Evolutionary conservation across 73 alveolate species (phyloP).

Genomic region (Symbiodinium pilosum): DNA sequence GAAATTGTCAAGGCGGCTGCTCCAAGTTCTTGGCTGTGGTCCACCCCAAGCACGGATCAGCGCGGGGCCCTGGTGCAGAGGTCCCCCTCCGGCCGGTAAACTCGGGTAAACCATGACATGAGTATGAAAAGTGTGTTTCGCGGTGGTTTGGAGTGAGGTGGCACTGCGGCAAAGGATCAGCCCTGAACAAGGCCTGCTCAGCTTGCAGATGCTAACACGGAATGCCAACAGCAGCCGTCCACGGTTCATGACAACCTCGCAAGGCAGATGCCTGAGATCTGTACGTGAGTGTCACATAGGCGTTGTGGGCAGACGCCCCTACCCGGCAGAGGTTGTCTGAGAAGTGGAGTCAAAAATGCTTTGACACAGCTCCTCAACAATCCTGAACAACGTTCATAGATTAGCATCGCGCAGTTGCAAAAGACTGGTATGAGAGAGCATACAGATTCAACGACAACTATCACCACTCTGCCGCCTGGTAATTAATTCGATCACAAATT

Average conservation of each 20-base stretch:
- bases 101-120: no score
- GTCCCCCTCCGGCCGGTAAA: no score
- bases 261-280: conserved; percentile 18
- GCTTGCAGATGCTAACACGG: background rate
- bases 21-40: conserved; percentile 79
- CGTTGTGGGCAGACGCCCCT: conserved; percentile 9
- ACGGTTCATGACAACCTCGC: background rate
- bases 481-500: background rate
- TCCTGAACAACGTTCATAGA: no score
- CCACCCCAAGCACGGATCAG: conserved; percentile 43
- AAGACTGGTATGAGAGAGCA: no score
- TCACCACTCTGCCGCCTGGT: background rate
- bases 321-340: background rate
- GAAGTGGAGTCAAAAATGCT: no score
- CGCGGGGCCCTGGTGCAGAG: background rate
- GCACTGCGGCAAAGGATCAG: conserved; percentile 82
- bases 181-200: conserved; percentile 9
- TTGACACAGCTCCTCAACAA: no score
- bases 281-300: background rate
- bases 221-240: no score
- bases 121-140: no score
- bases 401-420: no score
- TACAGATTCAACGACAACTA: no score
- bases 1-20: conserved; percentile 69
- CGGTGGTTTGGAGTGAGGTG: no score